These are phyloP conservation scores for Lasiosphaeria ovina DNA, from an alignment of 495 filamentous ascomycete genomes.

Conservation along the genomic window DNA sequence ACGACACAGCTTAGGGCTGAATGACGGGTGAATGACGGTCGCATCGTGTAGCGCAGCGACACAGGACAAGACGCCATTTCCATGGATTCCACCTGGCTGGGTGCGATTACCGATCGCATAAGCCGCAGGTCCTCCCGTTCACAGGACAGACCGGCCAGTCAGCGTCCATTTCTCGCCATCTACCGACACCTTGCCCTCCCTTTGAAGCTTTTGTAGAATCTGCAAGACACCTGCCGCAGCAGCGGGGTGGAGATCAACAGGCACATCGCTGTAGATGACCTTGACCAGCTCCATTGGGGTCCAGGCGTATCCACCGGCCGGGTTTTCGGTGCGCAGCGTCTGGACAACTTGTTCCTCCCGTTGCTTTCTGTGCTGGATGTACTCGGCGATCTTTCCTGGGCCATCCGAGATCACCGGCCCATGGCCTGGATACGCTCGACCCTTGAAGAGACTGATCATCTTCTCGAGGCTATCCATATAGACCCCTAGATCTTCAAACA, in stretches of 20 bases:
- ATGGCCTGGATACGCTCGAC: conserved; percentile 86
- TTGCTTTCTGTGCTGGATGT: conserved; percentile 74
- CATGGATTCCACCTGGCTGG: too few relatives aligned
- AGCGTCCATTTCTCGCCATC: conserved; percentile 55
- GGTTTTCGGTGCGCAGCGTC: conserved; percentile 51
- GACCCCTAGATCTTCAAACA: conserved; percentile 76
- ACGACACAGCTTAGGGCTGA: conserved; percentile 13
- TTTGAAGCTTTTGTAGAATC: conserved; percentile 67
- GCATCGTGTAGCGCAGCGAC: not conserved
- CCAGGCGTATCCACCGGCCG: conserved; percentile 52
- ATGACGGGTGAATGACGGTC: not conserved
- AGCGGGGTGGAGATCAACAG: conserved; percentile 69
- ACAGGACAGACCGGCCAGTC: conserved; percentile 43
- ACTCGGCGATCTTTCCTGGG: conserved; percentile 65
- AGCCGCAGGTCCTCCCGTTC: conserved; percentile 7
- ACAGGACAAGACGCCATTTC: not conserved
- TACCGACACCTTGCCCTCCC: conserved; percentile 59
- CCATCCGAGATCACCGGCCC: conserved; percentile 72
- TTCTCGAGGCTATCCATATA: conserved; percentile 72
- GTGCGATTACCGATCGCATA: too few relatives aligned
- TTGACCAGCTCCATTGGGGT: conserved; percentile 80
- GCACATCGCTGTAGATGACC: conserved; percentile 76
- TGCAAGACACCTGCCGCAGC: conserved; percentile 67
- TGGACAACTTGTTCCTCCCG: conserved; percentile 79
- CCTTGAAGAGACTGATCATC: conserved; percentile 64